phyloP scores from a whole-genome alignment of 2,329 filamentous ascomycete genomes.

The Dactylellina cionopaga region DNA sequence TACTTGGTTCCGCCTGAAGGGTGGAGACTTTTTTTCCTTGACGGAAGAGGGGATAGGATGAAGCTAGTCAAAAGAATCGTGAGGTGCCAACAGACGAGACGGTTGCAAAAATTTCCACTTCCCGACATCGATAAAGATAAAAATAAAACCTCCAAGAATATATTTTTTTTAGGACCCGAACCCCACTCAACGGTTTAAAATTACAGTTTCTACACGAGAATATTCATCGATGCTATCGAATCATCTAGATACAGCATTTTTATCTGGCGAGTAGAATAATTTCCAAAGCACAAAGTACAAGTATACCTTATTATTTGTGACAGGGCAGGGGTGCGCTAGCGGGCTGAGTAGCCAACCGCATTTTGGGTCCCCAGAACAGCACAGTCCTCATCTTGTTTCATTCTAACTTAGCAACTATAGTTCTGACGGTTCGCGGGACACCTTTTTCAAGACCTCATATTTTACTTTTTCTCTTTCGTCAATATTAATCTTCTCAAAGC shows the following conservation, averaged over 20 bases:
- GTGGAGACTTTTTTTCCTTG: slow-evolving; percentile 22
- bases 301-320: slow-evolving; percentile 36
- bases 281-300: no score
- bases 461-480: neutral
- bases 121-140: no score
- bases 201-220: no score
- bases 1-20: slow-evolving; percentile 26
- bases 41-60: slow-evolving; percentile 24
- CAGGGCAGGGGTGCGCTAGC: slow-evolving; percentile 39
- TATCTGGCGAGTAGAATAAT: no score
- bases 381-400: slow-evolving; percentile 49
- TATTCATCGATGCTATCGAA: no score
- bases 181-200: no score
- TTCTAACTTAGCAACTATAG: slow-evolving; percentile 43
- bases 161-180: no score
- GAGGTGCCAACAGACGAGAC: slow-evolving; percentile 1
- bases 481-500: neutral
- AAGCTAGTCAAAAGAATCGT: slow-evolving; percentile 13
- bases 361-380: slow-evolving; percentile 42
- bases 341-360: slow-evolving; percentile 41
- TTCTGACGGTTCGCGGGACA: slow-evolving; percentile 35
- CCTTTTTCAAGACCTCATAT: neutral
- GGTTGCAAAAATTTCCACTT: neutral
- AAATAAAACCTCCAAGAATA: no score
- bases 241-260: no score